phyloP scores from a whole-genome alignment of 2,329 filamentous ascomycete species.

The Diaporthe sp. region DNA sequence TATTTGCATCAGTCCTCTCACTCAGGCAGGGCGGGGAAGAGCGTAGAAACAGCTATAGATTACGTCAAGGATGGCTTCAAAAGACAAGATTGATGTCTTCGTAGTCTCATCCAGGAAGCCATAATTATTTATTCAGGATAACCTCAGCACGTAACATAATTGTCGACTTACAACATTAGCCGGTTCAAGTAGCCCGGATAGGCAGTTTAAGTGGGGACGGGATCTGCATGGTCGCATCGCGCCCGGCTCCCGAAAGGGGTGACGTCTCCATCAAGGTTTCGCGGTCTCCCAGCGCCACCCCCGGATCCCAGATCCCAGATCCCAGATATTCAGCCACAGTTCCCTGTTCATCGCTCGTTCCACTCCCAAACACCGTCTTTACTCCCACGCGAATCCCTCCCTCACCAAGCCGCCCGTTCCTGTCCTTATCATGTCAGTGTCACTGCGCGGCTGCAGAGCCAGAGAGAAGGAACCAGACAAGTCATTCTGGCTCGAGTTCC shows the following conservation, averaged over 20 bases:
- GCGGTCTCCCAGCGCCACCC: slow-evolving; percentile 1
- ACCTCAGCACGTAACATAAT: not conserved
- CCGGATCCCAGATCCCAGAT: slow-evolving; percentile 11
- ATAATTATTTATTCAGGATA: not conserved
- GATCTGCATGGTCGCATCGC: slow-evolving; percentile 22
- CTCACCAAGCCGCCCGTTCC: not conserved
- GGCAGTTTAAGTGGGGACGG: not conserved
- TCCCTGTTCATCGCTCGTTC: not conserved
- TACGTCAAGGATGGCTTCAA: not conserved
- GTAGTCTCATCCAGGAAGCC: not conserved
- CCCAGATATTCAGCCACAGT: slow-evolving; percentile 23
- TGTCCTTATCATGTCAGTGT: slow-evolving; percentile 1
- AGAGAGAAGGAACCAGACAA: slow-evolving; percentile 32
- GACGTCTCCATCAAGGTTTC: not conserved
- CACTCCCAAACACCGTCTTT: not conserved
- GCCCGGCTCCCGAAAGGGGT: slow-evolving; percentile 16
- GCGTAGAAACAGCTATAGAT: not conserved
- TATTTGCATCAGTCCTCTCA: not conserved
- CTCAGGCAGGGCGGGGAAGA: not conserved
- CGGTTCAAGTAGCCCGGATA: not conserved
- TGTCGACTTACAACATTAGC: not conserved
- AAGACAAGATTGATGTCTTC: not conserved
- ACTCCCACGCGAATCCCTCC: not conserved
- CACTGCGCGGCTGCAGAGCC: slow-evolving; percentile 24
- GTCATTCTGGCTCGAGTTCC: slow-evolving; percentile 61